Base-by-base conservation (phyloP, 495 filamentous ascomycete genomes). In the Aspergillus homomorphus region DNA sequence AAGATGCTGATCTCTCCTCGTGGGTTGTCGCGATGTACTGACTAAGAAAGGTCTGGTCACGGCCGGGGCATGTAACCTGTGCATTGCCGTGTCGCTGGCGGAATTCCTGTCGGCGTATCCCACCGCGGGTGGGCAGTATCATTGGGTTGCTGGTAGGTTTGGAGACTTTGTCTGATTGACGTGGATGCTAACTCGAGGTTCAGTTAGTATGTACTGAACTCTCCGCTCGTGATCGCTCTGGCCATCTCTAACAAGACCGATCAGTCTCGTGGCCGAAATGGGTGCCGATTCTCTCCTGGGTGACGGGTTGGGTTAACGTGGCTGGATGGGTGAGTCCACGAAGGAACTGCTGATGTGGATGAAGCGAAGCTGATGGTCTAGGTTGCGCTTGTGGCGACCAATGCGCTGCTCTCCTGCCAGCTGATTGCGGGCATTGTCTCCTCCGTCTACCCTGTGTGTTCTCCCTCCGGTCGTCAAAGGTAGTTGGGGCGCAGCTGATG, bases 101-200 rank as follows among this genome's bases (percentile, higher is more conserved):
- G 88, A 91, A 62, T 90, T 90, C 62, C 72, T 89, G 16, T 85
- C 83, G 9, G 87, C 86, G 1, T 90, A 86, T 66, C 88, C 88
- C 41, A 90, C 86, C 69, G 79, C 82, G 54, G 80, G 81, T 56
- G 86, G 86, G n/a, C 87, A 89, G 73, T 90, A 90, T 61, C 85
- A 89, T 68, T 91, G 88, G 88, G 88, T 87, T n/a, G 86, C 87
- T 82, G 67, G 77, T 77, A 45, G 62, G 70, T 59, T 53, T 38
- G 33, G 12, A 38, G 15, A 14, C 8, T 38, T 42, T n/a, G 41
- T 14, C 53, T 22, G 19, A 24, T 41, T 30, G 7, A 28, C 28
- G 16, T 14, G 4, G n/a, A 41, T 38, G 21, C 21, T 22, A 45
- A 30, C 41, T 28, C n/a, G 8, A 3, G 20, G 12, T 12, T 45